Evolutionary conservation across 257 asterid species (phyloP).

Genomic region (Buddleja alternifolia): DNA sequence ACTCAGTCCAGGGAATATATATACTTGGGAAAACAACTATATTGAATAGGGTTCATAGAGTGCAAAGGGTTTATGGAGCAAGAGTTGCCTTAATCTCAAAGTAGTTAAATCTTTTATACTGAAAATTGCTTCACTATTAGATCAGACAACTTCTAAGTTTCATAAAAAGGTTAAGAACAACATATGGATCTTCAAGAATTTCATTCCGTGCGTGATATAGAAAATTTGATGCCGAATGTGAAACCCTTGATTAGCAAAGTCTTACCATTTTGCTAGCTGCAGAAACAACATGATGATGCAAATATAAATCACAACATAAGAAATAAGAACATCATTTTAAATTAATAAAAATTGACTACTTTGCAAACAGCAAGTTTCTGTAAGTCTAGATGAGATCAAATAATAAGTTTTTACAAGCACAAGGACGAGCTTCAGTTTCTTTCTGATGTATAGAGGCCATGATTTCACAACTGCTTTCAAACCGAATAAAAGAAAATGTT

Average conservation of each 20-base stretch:
- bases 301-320: no score
- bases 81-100: not conserved
- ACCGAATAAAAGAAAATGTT: no score
- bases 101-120: not conserved
- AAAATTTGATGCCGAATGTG: not conserved
- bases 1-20: not conserved
- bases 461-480: no score
- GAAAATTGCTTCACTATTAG: constrained; percentile 10
- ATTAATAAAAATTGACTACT: no score
- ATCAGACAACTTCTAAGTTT: not conserved
- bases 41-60: not conserved
- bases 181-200: constrained; percentile 10
- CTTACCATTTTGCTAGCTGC: constrained; percentile 23
- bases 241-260: not conserved
- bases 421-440: no score
- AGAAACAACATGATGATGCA: not conserved
- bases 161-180: not conserved
- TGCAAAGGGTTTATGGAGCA: constrained; percentile 10
- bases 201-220: no score
- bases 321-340: no score
- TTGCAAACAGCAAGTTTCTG: no score
- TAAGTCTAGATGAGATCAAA: no score
- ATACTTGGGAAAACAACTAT: not conserved
- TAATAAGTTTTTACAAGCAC: no score
- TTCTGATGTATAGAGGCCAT: no score